Evolutionary conservation across 106 monocot genomes (phyloP), one percentile per base, ranked within the genome.

Genomic region (Apostasia shenzhenica): DNA sequence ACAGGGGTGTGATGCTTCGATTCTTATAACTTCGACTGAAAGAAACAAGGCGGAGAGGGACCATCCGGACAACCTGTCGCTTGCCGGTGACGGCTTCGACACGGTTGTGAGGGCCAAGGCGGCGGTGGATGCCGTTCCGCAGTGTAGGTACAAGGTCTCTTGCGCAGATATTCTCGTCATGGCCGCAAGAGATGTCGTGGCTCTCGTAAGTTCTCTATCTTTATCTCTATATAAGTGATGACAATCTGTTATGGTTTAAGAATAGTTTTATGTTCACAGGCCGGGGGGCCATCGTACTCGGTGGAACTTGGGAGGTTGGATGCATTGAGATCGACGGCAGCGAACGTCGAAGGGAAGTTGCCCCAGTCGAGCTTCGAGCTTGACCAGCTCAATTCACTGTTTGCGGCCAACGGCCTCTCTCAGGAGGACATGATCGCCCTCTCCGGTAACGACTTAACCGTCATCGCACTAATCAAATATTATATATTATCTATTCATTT

Each of bases 271-370:
- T 37, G 63, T 14, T 38, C 49, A 8, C 1, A 94, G 94, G 68
- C 88, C 8, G 88, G 88, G 1, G 95, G 95, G 5, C 95, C 95
- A 7, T 78, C 77, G 6, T 95, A 84, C 40, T 74, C 81, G 1
- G 95, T 95, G 58, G 95, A 91, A 74, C 69, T 95, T n/a, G 95
- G 95, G 39, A 68, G 95, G 26, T n/a, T 86, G n/a, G 92, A 95
- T 12, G 91, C 89, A 5, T 72, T 92, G 63, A 86, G 78, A 59
- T 95, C 92, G 67, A 92, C 89, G 41, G 78, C 92, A 1, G 60
- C 78, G 1, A 92, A 89, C 46, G 95, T 95, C 0, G 61, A 66
- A 55, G 88, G 95, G 66, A 89, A 74, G 70, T 54, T 95, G 45
- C 91, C 95, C 5, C 67, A 75, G 67, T 86, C 88, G 2, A 63